A percentile compares a stretch with the other conserved stretches of the same genome.
phyloP scores from a whole-genome alignment of 768 basidiomycete genomes.

The Psilocybe tampanensis region DNA sequence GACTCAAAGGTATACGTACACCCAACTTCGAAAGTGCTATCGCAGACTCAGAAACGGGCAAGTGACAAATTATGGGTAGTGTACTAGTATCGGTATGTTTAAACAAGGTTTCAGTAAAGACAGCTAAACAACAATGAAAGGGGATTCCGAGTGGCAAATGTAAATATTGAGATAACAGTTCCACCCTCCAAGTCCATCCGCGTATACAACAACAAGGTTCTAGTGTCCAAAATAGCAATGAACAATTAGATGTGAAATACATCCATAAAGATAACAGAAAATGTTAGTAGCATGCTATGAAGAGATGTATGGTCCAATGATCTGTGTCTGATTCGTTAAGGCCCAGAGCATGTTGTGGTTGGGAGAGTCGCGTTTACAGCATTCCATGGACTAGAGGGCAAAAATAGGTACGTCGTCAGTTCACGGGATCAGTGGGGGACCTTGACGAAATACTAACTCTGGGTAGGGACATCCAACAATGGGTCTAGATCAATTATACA shows the following conservation, averaged over 20 bases:
- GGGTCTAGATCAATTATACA: constrained; percentile 28
- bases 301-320: not conserved
- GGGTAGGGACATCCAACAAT: constrained; percentile 70
- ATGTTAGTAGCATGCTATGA: not conserved
- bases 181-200: constrained; percentile 3
- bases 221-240: not conserved
- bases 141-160: not conserved
- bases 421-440: not conserved
- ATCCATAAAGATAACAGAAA: not conserved
- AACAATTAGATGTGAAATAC: not conserved
- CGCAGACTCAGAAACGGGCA: not conserved
- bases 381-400: constrained; percentile 51
- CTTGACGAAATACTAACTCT: constrained; percentile 34
- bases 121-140: not conserved
- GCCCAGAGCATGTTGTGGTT: constrained; percentile 43
- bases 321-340: constrained; percentile 2
- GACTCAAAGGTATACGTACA: not conserved
- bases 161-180: not conserved
- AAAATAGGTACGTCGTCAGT: constrained; percentile 3
- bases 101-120: not conserved
- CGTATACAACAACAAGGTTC: constrained; percentile 1
- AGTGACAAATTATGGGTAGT: not conserved
- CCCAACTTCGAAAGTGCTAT: not conserved
- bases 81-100: not conserved
- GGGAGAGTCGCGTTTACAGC: constrained; percentile 53